Conservation (phyloP, 2,329 filamentous ascomycete genomes). For the Trichoderma simmonsii region DNA sequence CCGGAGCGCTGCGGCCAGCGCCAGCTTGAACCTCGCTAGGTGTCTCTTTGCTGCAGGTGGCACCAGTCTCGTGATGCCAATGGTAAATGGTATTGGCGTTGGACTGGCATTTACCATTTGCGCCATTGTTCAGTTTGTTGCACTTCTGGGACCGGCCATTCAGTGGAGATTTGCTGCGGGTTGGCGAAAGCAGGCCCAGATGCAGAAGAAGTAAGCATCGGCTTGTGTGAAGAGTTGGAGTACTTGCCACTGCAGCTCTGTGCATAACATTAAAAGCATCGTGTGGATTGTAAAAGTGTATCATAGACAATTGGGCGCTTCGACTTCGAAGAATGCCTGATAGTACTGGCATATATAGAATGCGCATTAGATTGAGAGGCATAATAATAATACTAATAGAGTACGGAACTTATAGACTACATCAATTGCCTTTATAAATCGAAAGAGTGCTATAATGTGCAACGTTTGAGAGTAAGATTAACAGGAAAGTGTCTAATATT, state of each 20-base stretch:
- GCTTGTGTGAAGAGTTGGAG: background rate
- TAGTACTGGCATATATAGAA: background rate
- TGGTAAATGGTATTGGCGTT: conserved; percentile 49
- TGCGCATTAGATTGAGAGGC: background rate
- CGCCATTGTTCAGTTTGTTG: conserved; percentile 40
- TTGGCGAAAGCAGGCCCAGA: conserved; percentile 1
- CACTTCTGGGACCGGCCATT: conserved; percentile 31
- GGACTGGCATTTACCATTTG: conserved; percentile 52
- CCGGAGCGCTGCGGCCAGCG: conserved; percentile 52
- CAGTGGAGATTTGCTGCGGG: conserved; percentile 5
- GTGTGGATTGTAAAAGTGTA: background rate
- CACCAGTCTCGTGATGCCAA: conserved; percentile 49
- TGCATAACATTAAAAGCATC: background rate
- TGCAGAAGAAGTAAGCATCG: background rate
- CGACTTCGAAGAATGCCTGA: background rate
- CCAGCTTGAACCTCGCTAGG: conserved; percentile 53
- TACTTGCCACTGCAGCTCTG: background rate
- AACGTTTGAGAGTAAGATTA: background rate
- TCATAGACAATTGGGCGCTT: background rate
- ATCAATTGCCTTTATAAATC: background rate
- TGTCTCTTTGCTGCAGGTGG: conserved; percentile 54
- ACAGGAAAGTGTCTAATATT: background rate
- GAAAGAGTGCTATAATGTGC: no score
- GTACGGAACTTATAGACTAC: background rate
- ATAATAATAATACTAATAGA: conserved; percentile 1